These are phyloP conservation scores for Fomitiporia mediterranea DNA, from an alignment of 1,284 basidiomycete genomes.

Conservation along the genomic window DNA sequence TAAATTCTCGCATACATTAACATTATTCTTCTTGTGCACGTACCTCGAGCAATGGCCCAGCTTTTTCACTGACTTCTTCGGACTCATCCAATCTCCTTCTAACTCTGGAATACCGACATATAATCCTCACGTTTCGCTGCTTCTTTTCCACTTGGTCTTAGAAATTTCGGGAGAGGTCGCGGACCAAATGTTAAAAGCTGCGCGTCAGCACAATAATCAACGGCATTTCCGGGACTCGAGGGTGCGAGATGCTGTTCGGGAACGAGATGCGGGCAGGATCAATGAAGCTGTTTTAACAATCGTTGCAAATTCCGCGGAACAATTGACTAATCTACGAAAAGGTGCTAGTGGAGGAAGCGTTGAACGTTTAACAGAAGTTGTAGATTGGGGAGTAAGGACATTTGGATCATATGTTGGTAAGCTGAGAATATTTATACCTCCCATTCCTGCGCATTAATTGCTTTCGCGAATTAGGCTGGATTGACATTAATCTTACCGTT, in stretches of 20 bases:
- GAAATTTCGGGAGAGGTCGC: conserved; percentile 93
- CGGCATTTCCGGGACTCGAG: conserved; percentile 77
- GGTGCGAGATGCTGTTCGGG: conserved; percentile 86
- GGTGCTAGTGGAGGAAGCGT: conserved; percentile 38
- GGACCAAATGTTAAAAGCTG: conserved; percentile 85
- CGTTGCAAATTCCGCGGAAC: conserved; percentile 69
- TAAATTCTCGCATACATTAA: conserved; percentile 97
- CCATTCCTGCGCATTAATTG: not conserved
- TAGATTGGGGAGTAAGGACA: conserved; percentile 86
- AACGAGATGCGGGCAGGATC: conserved; percentile 82
- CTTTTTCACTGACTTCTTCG: conserved; percentile 77
- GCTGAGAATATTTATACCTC: conserved; percentile 32
- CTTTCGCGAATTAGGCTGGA: conserved; percentile 70
- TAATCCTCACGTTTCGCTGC: conserved; percentile 77
- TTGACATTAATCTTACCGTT: conserved; percentile 95
- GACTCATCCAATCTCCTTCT: conserved; percentile 55
- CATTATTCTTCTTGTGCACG: conserved; percentile 89
- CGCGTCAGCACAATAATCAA: conserved; percentile 62
- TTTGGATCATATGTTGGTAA: conserved; percentile 92
- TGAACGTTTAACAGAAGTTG: conserved; percentile 68
- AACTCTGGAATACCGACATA: conserved; percentile 43
- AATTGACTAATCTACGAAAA: conserved; percentile 51
- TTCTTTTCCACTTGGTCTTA: conserved; percentile 83
- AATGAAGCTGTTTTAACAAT: conserved; percentile 87
- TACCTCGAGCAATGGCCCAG: conserved; percentile 82